These are phyloP conservation scores for Cystobasidium tubakii DNA, from an alignment of 768 basidiomycete species.

Conservation along the genomic window DNA sequence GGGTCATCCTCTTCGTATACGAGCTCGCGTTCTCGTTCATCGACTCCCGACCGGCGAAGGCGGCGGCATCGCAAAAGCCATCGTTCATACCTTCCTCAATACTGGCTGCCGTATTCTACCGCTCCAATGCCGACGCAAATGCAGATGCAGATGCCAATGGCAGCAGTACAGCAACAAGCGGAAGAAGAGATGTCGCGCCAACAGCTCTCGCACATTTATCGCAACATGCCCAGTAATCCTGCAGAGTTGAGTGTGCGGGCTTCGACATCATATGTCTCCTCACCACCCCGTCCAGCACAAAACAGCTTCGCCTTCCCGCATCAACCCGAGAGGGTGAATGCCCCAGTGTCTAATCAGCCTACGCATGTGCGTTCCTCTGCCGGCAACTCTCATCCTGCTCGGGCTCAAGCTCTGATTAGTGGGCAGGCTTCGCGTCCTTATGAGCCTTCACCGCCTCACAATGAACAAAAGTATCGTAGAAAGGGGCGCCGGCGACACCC, in stretches of 20 bases:
- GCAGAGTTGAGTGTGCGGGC: neutral
- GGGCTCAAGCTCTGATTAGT: neutral
- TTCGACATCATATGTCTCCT: neutral
- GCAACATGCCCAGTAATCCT: constrained; percentile 8
- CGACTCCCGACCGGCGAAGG: neutral
- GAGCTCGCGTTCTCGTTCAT: neutral
- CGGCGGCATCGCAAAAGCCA: neutral
- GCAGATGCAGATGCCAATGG: constrained; percentile 3
- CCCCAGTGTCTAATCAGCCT: neutral
- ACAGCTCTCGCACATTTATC: neutral
- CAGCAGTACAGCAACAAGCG: neutral
- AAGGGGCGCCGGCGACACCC: neutral
- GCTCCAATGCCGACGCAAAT: neutral
- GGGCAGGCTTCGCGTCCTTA: neutral
- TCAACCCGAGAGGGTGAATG: neutral
- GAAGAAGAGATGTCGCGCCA: neutral
- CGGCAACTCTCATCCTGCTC: neutral
- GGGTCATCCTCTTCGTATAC: constrained; percentile 1
- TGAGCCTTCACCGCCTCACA: neutral
- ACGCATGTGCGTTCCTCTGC: neutral
- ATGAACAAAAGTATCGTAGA: neutral
- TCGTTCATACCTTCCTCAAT: neutral
- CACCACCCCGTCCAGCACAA: constrained; percentile 20
- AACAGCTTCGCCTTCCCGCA: constrained; percentile 13
- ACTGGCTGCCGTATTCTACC: neutral